Evolutionary conservation across 202 grass and related monocot species (phyloP).

Genomic region (Setaria viridis): DNA sequence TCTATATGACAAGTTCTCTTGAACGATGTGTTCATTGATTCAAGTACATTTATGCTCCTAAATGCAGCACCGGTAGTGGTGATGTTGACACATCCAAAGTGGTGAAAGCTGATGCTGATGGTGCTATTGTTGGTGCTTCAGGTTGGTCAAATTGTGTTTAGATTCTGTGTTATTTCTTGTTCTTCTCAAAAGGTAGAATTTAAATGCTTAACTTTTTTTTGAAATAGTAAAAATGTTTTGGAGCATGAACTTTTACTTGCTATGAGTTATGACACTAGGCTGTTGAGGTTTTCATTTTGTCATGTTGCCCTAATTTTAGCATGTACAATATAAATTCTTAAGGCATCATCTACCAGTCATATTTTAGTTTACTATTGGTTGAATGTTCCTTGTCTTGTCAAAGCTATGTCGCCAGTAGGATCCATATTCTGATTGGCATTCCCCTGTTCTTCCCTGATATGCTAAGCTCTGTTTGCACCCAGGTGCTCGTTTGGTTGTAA

Average conservation of each 20-base stretch:
- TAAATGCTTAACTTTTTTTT: neutral
- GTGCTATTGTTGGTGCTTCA: constrained; percentile 79
- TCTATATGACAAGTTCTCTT: constrained; percentile 24
- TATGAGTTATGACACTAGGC: neutral
- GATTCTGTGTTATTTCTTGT: constrained; percentile 15
- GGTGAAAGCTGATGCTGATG: constrained; percentile 88
- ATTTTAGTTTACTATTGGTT: constrained; percentile 15
- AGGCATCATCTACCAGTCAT: neutral
- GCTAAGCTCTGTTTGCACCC: constrained; percentile 51
- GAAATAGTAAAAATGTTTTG: constrained; percentile 29
- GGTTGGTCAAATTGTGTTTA: constrained; percentile 51
- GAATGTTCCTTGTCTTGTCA: constrained; percentile 9
- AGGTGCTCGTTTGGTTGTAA: constrained; percentile 70
- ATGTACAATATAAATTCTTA: constrained; percentile 7
- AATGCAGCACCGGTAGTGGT: constrained; percentile 91
- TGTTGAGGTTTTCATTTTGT: neutral
- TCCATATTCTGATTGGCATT: constrained; percentile 24
- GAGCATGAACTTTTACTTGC: constrained; percentile 6
- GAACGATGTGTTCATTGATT: constrained; percentile 35
- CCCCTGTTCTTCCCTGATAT: constrained; percentile 32
- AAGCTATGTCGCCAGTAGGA: neutral
- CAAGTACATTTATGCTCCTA: constrained; percentile 37
- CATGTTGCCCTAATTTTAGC: constrained; percentile 17
- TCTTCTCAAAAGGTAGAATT: constrained; percentile 21
- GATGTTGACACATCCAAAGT: constrained; percentile 97